These are phyloP conservation scores for Xylaria multiplex DNA, from an alignment of 2,329 filamentous ascomycete genomes.

Conservation along the genomic window DNA sequence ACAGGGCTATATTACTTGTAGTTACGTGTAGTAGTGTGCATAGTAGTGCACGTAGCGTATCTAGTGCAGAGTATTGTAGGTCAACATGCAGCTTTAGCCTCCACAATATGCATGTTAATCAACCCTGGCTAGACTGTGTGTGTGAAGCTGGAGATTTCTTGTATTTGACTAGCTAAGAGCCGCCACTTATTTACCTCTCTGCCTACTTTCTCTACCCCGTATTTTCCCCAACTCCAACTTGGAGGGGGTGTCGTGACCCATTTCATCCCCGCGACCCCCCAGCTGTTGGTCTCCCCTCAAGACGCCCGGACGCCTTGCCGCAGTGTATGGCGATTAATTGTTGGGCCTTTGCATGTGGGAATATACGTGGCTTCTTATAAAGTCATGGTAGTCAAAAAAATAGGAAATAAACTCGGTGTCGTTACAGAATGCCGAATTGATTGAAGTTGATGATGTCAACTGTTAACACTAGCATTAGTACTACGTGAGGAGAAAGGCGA, in stretches of 20 bases:
- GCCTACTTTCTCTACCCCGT: slow-evolving; percentile 19
- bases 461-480: not conserved
- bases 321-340: slow-evolving; percentile 7
- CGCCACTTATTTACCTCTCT: not conserved
- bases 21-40: slow-evolving; percentile 5
- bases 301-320: slow-evolving; percentile 6
- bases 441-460: not conserved
- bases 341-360: slow-evolving; percentile 1
- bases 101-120: slow-evolving; percentile 24
- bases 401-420: not conserved
- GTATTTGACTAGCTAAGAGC: not conserved
- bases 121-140: not conserved
- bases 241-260: slow-evolving; percentile 23
- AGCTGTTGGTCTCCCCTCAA: slow-evolving; percentile 7
- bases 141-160: not conserved
- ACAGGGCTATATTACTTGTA: slow-evolving; percentile 19
- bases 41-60: not conserved
- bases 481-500: not conserved
- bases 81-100: slow-evolving; percentile 17
- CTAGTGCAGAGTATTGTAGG: too few species aligned
- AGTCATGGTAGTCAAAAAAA: not conserved
- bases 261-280: slow-evolving; percentile 24
- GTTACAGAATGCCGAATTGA: not conserved
- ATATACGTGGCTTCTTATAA: not conserved
- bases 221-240: slow-evolving; percentile 31